Conservation (phyloP, 257 asterid species). For the Solanum virginianum region DNA sequence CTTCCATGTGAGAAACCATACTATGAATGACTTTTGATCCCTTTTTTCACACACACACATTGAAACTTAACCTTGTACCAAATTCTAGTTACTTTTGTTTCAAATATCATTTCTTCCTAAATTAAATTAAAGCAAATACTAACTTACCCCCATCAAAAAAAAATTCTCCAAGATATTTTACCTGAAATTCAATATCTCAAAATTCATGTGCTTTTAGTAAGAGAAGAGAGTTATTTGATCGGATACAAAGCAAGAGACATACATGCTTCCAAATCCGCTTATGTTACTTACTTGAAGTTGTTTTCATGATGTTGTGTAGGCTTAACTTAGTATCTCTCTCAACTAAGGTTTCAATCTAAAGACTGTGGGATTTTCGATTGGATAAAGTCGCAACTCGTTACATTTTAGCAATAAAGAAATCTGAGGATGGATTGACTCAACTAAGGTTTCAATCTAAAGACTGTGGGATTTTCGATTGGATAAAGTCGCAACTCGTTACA, state of each 20-base stretch:
- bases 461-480: background rate
- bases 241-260: background rate
- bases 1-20: slow-evolving; percentile 49
- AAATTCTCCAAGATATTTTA: no score
- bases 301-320: background rate
- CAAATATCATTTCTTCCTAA: background rate
- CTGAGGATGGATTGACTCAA: no score
- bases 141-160: no score
- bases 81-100: background rate
- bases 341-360: background rate
- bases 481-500: background rate
- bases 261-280: background rate
- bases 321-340: background rate
- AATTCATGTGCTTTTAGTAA: background rate
- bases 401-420: background rate
- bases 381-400: background rate
- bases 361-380: background rate
- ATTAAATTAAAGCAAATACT: background rate
- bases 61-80: background rate
- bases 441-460: background rate
- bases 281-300: background rate
- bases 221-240: background rate
- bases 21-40: background rate
- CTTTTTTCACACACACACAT: background rate
- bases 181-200: background rate